These are phyloP conservation scores for Periconia macrospinosa DNA, from an alignment of 2,329 filamentous ascomycete species.

Conservation along the genomic window DNA sequence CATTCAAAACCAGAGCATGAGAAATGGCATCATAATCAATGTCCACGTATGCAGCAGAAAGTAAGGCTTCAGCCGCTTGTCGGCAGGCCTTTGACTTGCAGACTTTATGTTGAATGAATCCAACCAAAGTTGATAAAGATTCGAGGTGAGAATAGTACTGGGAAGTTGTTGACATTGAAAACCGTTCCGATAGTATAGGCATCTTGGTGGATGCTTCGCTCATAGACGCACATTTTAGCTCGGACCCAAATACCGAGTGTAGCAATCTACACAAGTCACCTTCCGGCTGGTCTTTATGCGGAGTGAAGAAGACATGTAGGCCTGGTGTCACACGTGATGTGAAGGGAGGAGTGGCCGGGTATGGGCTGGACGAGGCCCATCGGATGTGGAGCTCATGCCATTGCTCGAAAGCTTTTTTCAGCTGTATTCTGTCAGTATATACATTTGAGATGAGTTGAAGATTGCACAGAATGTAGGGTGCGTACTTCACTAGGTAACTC, in stretches of 20 bases:
- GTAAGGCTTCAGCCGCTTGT: constrained; percentile 50
- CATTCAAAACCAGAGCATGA: constrained; percentile 65
- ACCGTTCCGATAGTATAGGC: constrained; percentile 59
- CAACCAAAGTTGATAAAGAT: constrained; percentile 57
- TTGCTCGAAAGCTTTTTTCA: constrained; percentile 63
- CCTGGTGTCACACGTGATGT: constrained; percentile 76
- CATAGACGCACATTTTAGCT: constrained; percentile 58
- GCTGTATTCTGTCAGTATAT: constrained; percentile 39
- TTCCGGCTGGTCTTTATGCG: constrained; percentile 45
- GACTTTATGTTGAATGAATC: constrained; percentile 55
- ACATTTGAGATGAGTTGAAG: background rate
- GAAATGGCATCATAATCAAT: constrained; percentile 75
- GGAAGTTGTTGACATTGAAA: constrained; percentile 63
- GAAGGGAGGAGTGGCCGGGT: constrained; percentile 68
- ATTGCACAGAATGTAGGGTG: background rate
- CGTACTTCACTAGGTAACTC: constrained; percentile 71
- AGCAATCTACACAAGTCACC: constrained; percentile 59
- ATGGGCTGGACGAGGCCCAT: constrained; percentile 67
- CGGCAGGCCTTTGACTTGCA: constrained; percentile 58
- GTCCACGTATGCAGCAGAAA: constrained; percentile 67
- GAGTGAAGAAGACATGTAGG: constrained; percentile 78
- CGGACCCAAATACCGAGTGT: constrained; percentile 58
- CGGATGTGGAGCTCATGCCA: constrained; percentile 75
- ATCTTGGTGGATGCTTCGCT: constrained; percentile 65
- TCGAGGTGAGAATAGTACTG: constrained; percentile 73